Evolutionary conservation across 306 rosid species (phyloP).

Genomic region (Luffa acutangula): DNA sequence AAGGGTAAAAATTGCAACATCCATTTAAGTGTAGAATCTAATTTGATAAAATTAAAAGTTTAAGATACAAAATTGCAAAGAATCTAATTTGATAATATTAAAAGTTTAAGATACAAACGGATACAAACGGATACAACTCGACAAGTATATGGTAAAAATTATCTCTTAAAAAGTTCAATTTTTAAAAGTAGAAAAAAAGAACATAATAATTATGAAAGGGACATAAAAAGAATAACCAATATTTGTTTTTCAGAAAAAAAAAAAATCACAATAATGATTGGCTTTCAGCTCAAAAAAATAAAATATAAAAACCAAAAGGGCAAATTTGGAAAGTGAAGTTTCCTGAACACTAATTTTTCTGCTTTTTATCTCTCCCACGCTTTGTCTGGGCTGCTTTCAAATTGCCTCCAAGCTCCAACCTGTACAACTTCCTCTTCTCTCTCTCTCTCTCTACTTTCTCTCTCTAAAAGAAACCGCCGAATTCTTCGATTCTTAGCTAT

Average conservation of each 20-base stretch:
- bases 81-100: too few species aligned
- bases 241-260: not conserved
- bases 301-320: not conserved
- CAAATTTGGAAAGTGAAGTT: not conserved
- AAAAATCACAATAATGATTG: not conserved
- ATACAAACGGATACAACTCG: too few species aligned
- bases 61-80: too few species aligned
- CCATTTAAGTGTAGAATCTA: too few species aligned
- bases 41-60: too few species aligned
- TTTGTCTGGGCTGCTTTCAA: constrained; percentile 1
- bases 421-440: not conserved
- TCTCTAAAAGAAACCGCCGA: not conserved
- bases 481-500: not conserved
- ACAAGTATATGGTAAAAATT: too few species aligned
- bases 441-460: not conserved
- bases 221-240: not conserved
- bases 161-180: too few species aligned
- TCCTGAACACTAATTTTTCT: not conserved
- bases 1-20: too few species aligned
- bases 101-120: too few species aligned
- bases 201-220: too few species aligned
- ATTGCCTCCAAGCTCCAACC: constrained; percentile 1
- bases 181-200: too few species aligned
- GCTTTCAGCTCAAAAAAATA: not conserved
- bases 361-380: constrained; percentile 6